phyloP scores from a whole-genome alignment of 768 basidiomycete species.

The Agaricus sinodeliciosus region DNA sequence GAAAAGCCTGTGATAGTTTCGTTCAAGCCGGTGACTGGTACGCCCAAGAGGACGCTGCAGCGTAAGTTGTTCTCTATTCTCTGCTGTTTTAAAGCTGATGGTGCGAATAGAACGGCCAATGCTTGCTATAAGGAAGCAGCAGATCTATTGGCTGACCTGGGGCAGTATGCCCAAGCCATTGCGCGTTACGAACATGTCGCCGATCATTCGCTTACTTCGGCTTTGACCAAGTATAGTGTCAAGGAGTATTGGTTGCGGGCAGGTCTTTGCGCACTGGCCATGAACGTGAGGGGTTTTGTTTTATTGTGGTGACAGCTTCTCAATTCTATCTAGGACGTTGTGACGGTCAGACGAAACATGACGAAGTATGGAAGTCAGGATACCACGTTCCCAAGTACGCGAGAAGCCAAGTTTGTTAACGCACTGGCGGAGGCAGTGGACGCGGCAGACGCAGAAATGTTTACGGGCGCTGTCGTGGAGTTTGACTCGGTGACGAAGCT shows the following conservation, averaged over 20 bases:
- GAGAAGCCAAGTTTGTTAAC: conserved; percentile 86
- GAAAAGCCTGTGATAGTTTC: conserved; percentile 86
- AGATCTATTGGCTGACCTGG: conserved; percentile 86
- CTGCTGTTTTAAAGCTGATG: not conserved
- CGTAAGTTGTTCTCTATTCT: conserved; percentile 50
- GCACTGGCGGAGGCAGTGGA: conserved; percentile 69
- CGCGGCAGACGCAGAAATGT: conserved; percentile 46
- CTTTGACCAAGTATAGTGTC: conserved; percentile 95
- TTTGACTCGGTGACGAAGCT: conserved; percentile 90
- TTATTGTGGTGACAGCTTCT: not conserved
- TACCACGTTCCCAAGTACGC: conserved; percentile 76
- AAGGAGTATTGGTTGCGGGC: conserved; percentile 96
- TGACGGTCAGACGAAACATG: conserved; percentile 78
- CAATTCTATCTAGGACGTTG: conserved; percentile 55
- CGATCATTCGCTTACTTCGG: conserved; percentile 67
- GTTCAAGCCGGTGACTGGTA: conserved; percentile 96
- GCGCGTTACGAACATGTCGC: conserved; percentile 88
- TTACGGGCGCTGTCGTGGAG: conserved; percentile 81
- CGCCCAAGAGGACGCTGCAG: conserved; percentile 91
- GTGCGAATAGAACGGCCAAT: conserved; percentile 73
- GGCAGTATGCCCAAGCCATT: conserved; percentile 81
- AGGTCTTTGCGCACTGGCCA: conserved; percentile 82
- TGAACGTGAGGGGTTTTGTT: conserved; percentile 51
- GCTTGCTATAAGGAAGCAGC: conserved; percentile 95
- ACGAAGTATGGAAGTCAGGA: conserved; percentile 77